Evolutionary conservation across 345 rosid genomes (phyloP).

Genomic region (Eucalyptus tenuipes): DNA sequence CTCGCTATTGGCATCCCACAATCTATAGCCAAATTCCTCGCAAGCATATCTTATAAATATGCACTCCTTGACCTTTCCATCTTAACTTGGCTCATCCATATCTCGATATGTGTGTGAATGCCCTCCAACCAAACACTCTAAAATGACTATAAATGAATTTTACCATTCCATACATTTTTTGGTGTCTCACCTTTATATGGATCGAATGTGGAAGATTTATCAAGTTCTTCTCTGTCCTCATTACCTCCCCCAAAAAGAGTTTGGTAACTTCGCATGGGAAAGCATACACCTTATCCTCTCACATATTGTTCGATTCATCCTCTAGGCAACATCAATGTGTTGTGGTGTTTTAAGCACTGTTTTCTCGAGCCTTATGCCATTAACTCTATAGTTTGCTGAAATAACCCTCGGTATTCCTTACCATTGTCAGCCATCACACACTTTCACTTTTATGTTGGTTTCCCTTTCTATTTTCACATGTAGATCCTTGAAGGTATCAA

Average conservation of each 20-base stretch:
- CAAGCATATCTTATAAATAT: background rate
- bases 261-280: no score
- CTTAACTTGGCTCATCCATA: background rate
- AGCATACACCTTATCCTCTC: no score
- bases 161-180: background rate
- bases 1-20: background rate
- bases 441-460: no score
- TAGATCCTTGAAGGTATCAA: no score
- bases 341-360: background rate
- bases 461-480: no score
- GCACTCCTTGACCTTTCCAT: background rate
- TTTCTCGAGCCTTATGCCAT: background rate
- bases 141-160: background rate
- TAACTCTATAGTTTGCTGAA: background rate
- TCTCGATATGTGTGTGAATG: background rate
- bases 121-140: background rate
- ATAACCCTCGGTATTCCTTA: background rate
- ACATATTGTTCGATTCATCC: no score
- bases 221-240: accelerated
- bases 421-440: background rate
- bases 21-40: background rate
- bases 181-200: no score
- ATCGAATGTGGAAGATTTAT: no score
- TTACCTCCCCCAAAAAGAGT: no score
- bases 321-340: no score